Base-by-base conservation (phyloP, 1,284 basidiomycete genomes). In the Volvariella volvacea region DNA sequence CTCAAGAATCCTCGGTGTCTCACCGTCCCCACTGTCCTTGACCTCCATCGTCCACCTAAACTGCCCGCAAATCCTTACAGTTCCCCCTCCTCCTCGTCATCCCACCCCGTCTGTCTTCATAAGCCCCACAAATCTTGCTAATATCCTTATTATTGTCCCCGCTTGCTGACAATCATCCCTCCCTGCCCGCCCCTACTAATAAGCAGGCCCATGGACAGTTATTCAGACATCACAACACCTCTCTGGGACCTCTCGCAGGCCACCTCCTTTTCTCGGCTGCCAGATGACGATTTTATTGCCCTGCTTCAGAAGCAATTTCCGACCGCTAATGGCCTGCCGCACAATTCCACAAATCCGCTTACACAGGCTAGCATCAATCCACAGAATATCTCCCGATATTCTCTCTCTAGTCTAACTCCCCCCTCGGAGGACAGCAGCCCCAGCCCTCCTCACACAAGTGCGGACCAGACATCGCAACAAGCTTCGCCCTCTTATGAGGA, bases 251-350 rank as follows among this genome's bases (percentile, higher is more conserved):
- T 84, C 43, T 68, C 79, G 1, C 76, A 80, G 52, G 65, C 76
- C 14, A 63, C 78, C 7, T 66, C 74, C 42, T 78, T 81, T 67
- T 71, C 80, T n/a, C 75, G 80, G 41, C 64, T 87, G 41, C 71
- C 78, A 22, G 85, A 88, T 56, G 78, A 82, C 55, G 85, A 88
- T 62, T 87, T 89, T 53, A 76, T 89, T 44, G 77, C 81, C 14
- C 71, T 88, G 43, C 72, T 89, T 2, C 79, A 83, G 58, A 86
- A 85, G 55, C 85, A 88, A 59, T 86, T 84, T 52, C 43, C 48
- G 51, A 45, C 14, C 14, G 19, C 43, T 15, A 42, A 28, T 22
- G 16, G 22, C 21, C 3, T 42, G 3, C 36, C 34, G 50, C 50
- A n/a, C n/a, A n/a, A n/a, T n/a, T n/a, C 50, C 49, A 50, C 44